phyloP scores from a whole-genome alignment of 495 filamentous ascomycete genomes.

The Astrothelium subdiscretum region DNA sequence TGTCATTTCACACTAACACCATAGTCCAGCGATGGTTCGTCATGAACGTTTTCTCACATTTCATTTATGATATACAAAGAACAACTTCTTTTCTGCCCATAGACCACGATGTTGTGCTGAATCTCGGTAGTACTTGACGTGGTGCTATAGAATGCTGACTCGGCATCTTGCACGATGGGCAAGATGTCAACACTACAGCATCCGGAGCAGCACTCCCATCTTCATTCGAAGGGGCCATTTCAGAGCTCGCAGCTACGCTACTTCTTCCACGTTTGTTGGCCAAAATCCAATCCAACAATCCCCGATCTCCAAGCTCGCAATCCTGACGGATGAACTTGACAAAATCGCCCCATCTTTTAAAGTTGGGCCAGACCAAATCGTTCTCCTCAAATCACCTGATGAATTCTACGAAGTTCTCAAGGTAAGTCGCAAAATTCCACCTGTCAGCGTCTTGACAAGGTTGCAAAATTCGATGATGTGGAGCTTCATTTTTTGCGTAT shows the following conservation, averaged over 20 bases:
- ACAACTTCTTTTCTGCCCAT: no score
- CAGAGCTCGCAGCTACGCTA: not conserved
- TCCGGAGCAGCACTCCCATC: not conserved
- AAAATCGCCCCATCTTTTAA: constrained; percentile 81
- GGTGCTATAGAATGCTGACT: constrained; percentile 19
- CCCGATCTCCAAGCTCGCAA: constrained; percentile 41
- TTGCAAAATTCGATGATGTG: not conserved
- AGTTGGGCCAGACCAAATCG: constrained; percentile 66
- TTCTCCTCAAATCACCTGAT: constrained; percentile 62
- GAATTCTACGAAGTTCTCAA: constrained; percentile 87
- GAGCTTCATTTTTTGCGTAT: not conserved
- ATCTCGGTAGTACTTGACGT: not conserved
- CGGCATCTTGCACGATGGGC: constrained; percentile 14
- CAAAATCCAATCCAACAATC: constrained; percentile 17
- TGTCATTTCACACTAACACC: not conserved
- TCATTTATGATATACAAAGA: not conserved
- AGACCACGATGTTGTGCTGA: not conserved
- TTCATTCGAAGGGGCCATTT: not conserved
- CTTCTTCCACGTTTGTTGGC: not conserved
- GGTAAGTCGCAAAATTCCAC: constrained; percentile 35
- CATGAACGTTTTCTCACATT: not conserved
- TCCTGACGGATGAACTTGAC: constrained; percentile 73
- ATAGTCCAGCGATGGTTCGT: constrained; percentile 3
- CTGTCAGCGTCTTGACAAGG: constrained; percentile 1
- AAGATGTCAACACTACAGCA: not conserved